Evolutionary conservation across 78 protist genomes (phyloP).

Genomic region (Anaeramoeba ignava): DNA sequence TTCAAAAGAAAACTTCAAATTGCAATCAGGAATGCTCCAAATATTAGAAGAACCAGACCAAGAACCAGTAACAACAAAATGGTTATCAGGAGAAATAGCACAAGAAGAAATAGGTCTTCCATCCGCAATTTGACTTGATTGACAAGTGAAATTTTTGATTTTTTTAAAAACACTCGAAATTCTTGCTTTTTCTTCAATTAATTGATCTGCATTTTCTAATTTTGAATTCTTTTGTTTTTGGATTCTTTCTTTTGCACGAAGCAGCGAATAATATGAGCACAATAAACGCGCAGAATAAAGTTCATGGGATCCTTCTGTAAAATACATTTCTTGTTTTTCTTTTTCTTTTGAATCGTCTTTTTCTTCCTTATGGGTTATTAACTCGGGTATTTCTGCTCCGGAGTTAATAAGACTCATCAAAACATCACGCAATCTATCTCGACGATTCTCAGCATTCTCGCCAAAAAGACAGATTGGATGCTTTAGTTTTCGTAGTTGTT

Average conservation of each 20-base stretch:
- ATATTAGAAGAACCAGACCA: conserved; percentile 1
- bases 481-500: background rate
- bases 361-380: too few relatives aligned
- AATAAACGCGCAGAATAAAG: background rate
- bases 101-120: background rate
- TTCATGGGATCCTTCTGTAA: conserved; percentile 11
- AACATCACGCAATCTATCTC: background rate
- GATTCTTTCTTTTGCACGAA: background rate
- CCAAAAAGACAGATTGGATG: conserved; percentile 17
- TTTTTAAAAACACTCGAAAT: background rate
- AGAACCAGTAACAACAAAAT: conserved; percentile 5
- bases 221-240: background rate
- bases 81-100: background rate
- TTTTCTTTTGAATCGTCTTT: too few relatives aligned
- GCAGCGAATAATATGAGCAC: background rate
- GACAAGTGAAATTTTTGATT: background rate
- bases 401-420: too few relatives aligned
- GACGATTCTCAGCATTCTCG: conserved; percentile 13
- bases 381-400: too few relatives aligned
- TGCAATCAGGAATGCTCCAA: background rate
- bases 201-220: background rate
- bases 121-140: background rate
- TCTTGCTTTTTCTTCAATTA: too few relatives aligned
- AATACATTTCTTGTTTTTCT: background rate
- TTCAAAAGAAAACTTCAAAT: too few relatives aligned